Percentiles rank a stretch among this genome's conserved stretches.
Evolutionary conservation across 2,329 filamentous ascomycete genomes (phyloP).

Genomic region (Stachybotrys echinatus): DNA sequence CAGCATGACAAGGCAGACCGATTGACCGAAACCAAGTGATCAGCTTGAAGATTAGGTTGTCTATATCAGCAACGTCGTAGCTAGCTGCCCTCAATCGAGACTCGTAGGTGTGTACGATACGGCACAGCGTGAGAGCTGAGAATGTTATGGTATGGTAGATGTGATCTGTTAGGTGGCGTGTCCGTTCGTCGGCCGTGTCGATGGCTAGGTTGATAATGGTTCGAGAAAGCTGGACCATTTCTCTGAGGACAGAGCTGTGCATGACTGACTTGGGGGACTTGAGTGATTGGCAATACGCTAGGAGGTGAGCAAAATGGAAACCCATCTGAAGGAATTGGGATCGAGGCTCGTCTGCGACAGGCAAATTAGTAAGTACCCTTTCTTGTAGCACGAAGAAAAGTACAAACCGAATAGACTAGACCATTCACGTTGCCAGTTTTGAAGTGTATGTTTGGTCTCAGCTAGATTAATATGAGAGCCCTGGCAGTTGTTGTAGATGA

Average conservation of each 20-base stretch:
- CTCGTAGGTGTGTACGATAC: slow-evolving; percentile 16
- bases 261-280: slow-evolving; percentile 10
- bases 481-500: slow-evolving; percentile 15
- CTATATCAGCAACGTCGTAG: slow-evolving; percentile 9
- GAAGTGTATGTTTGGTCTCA: slow-evolving; percentile 7
- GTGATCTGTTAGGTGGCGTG: slow-evolving; percentile 20
- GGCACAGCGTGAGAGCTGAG: slow-evolving; percentile 16
- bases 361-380: background rate
- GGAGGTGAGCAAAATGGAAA: slow-evolving; percentile 19
- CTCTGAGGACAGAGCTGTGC: slow-evolving; percentile 7
- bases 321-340: slow-evolving; percentile 23
- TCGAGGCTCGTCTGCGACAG: slow-evolving; percentile 13
- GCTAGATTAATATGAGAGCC: slow-evolving; percentile 4
- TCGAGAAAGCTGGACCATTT: slow-evolving; percentile 15
- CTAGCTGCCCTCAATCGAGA: slow-evolving; percentile 6
- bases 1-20: slow-evolving; percentile 16
- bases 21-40: slow-evolving; percentile 16
- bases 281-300: slow-evolving; percentile 15
- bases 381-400: too few species aligned
- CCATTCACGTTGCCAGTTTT: slow-evolving; percentile 16
- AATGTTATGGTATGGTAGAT: slow-evolving; percentile 22
- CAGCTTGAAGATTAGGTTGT: slow-evolving; percentile 10
- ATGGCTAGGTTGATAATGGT: slow-evolving; percentile 21
- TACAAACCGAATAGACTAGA: slow-evolving; percentile 13
- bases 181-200: slow-evolving; percentile 19